Evolutionary conservation across 176 grass and related monocot genomes (phyloP), one percentile per base, ranked within the genome.

Genomic region (Luzula sylvatica): DNA sequence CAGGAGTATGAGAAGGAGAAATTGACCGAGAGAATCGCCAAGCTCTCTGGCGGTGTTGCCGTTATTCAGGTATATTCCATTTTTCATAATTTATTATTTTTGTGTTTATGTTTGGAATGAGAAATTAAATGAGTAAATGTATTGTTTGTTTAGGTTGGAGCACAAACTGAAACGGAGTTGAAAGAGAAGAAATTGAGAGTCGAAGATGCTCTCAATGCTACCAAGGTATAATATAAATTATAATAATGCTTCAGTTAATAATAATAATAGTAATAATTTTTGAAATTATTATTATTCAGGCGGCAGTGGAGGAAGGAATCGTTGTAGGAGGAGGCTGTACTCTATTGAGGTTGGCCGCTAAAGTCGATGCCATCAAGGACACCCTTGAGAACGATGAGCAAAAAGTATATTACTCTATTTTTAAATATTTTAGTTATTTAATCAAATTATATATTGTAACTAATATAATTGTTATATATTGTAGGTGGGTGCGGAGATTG

Each of bases 101-200:
- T 35, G 0, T 35, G 5, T 35, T 35, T 12, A 14, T 41, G 35
- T 23, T 16, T 53, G 8, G 58, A 71, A 35, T 35, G 9, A 7
- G 30, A 7, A 9, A 35, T 35, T 35, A 35, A 35, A 68, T 26
- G n/a, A 22, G 7, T 51, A 51, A 5, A 20, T 6, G 12, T 3
- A 16, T 26, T 13, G 23, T 9, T 40, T 64, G 46, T 67, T n/a
- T 65, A 98, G 85, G 92, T 98, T 51, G 92, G 92, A 75, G 92
- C 92, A 58, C 92, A 98, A 86, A 98, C 92, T 42, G 92, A 98
- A 65, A 90, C 85, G 38, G 92, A 98, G 48, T 55, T 98, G 42
- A 98, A 98, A 50, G 92, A 98, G 78, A 98, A 98, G 55, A 98
- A 90, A 71, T 65, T 98, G 86, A 87, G 92, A 80, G 92, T 98